A percentile compares a stretch with the other conserved stretches of the same genome.
These are phyloP conservation scores for Umbelopsis vinacea DNA, from an alignment of 192 early-diverging fungal genomes.

Conservation along the genomic window DNA sequence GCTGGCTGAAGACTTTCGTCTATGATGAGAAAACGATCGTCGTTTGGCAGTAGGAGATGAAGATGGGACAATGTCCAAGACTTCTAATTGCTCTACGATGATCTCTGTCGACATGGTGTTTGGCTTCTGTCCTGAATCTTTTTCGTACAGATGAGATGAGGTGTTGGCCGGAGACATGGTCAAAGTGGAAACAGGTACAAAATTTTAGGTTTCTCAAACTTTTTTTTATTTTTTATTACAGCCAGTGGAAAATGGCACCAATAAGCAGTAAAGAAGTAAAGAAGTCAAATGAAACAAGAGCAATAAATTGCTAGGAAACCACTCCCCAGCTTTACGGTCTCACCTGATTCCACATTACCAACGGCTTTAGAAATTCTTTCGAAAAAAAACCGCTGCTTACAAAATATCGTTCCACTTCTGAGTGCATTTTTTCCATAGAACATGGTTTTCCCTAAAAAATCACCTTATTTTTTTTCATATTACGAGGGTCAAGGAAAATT, in stretches of 20 bases:
- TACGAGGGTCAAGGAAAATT: too few relatives aligned
- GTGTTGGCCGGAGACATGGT: not conserved
- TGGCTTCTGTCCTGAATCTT: not conserved
- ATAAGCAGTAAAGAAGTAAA: too few relatives aligned
- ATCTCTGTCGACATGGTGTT: not conserved
- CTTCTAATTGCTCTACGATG: not conserved
- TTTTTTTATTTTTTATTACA: not conserved
- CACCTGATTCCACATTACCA: too few relatives aligned
- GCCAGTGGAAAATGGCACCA: too few relatives aligned
- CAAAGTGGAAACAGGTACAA: not conserved
- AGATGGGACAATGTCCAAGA: not conserved
- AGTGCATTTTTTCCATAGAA: not conserved
- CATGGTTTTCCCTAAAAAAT: not conserved
- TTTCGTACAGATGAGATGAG: conserved; percentile 1
- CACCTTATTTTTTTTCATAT: conserved; percentile 5
- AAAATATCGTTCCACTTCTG: not conserved
- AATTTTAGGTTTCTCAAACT: not conserved
- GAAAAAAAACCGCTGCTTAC: too few relatives aligned
- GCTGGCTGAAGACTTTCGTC: conserved; percentile 10
- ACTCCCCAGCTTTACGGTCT: too few relatives aligned
- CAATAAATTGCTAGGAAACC: too few relatives aligned
- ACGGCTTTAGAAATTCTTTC: too few relatives aligned
- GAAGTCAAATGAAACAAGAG: too few relatives aligned
- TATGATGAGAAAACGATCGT: conserved; percentile 16
- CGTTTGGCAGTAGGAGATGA: not conserved